phyloP scores from a whole-genome alignment of 805 yeast genomes.

The Yamadazyma olivae region DNA sequence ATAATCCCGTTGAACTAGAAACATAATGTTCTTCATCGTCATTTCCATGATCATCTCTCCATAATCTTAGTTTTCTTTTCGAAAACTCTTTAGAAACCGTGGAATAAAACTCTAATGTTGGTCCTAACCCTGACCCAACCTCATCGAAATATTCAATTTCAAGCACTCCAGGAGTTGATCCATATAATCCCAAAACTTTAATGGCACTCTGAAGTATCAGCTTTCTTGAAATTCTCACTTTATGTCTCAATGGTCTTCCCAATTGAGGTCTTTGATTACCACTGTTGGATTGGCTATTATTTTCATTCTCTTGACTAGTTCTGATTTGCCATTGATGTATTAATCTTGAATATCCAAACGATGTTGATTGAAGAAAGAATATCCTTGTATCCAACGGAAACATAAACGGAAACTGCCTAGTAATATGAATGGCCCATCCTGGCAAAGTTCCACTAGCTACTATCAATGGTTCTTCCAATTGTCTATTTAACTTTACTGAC shows the following conservation, averaged over 20 bases:
- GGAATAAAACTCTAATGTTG: conserved; percentile 91
- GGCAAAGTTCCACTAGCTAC: conserved; percentile 88
- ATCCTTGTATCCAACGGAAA: conserved; percentile 82
- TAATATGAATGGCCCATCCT: conserved; percentile 74
- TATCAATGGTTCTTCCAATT: conserved; percentile 82
- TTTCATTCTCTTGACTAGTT: conserved; percentile 34
- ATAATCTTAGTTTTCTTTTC: conserved; percentile 52
- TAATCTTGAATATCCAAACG: conserved; percentile 85
- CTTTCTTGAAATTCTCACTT: conserved; percentile 71
- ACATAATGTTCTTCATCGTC: conserved; percentile 34
- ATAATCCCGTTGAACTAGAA: conserved; percentile 52
- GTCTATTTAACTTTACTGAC: conserved; percentile 82
- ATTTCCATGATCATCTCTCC: conserved; percentile 51
- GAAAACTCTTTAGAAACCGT: conserved; percentile 74
- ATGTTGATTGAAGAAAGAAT: conserved; percentile 77
- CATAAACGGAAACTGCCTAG: conserved; percentile 72
- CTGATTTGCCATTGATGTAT: conserved; percentile 73
- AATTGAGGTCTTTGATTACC: conserved; percentile 38
- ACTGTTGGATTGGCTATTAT: conserved; percentile 10
- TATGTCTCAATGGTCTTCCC: conserved; percentile 77
- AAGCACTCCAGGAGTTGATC: conserved; percentile 72
- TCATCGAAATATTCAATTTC: conserved; percentile 89
- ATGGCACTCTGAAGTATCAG: conserved; percentile 72
- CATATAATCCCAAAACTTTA: conserved; percentile 73
- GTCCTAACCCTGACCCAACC: conserved; percentile 96